Base-by-base conservation (phyloP, 2,329 filamentous ascomycete species). In the Cladosporium sp. region DNA sequence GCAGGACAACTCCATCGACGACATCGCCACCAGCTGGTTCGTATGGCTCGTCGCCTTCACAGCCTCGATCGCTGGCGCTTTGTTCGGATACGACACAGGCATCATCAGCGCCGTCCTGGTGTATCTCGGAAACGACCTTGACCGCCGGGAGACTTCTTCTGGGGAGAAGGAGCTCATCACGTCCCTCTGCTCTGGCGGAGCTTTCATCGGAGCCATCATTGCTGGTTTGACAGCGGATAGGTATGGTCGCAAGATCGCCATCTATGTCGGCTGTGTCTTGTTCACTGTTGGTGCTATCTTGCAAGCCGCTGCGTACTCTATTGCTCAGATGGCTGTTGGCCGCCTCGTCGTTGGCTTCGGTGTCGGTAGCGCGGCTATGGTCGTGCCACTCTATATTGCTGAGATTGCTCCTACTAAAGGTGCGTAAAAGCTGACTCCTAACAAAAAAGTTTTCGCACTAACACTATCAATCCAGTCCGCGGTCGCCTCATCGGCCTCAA, bases 331-430 rank as follows among this genome's bases (percentile, higher is more conserved):
- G 78, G 71, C 74, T 2, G 76, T 81, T 5, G 83, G 83, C 14
- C 79, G 83, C 63, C 82, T 84, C 3, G 74, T 85, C 1, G 82
- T 82, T 65, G 84, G 84, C 31, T 73, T 86, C 21, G 83, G 82
- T 57, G 80, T 84, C 6, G 83, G 83, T 62, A 81, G 80, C 31
- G 81, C 82, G 35, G 83, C 80, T 6, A 85, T 83, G 69, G 78
- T 86, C 69, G 82, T 82, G 1, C 86, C 85, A 6, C 86, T 88
- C 66, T 88, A 86, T 76, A 87, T 86, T 59, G 82, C 83, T 3
- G 85, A 87, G 70, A 76, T 87, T 37, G 77, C 85, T 6, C 85
- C 85, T 6, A 85, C 85, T n/a, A 84, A 85, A 55, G 52, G 52
- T 55, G 33, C 2, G 14, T n/a, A 11, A 18, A 55, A 5, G 52